phyloP scores from a whole-genome alignment of 176 grass and related monocot species.

The Eragrostis nindensis region DNA sequence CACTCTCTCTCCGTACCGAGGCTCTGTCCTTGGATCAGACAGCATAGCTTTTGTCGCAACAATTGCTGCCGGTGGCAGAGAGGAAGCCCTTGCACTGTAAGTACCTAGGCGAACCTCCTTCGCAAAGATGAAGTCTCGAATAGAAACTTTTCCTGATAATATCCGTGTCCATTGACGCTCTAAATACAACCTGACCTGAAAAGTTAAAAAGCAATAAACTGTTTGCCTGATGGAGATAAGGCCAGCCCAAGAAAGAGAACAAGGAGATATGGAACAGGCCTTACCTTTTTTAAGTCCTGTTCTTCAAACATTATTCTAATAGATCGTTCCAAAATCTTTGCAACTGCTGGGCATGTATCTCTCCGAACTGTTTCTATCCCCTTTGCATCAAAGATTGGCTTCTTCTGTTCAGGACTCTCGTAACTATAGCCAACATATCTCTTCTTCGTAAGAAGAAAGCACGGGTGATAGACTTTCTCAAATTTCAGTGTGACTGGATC shows the following conservation, averaged over 20 bases:
- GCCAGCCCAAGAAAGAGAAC: slow-evolving; percentile 2
- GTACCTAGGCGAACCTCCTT: slow-evolving; percentile 90
- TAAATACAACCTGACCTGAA: slow-evolving; percentile 83
- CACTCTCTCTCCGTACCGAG: slow-evolving; percentile 79
- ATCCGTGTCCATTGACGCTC: slow-evolving; percentile 85
- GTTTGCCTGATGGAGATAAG: slow-evolving; percentile 2
- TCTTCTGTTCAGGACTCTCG: slow-evolving; percentile 71
- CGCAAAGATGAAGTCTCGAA: slow-evolving; percentile 92
- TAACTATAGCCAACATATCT: slow-evolving; percentile 98
- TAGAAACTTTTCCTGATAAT: slow-evolving; percentile 79
- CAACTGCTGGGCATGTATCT: slow-evolving; percentile 87
- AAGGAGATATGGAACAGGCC: slow-evolving; percentile 32
- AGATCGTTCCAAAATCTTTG: slow-evolving; percentile 91
- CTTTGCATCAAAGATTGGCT: slow-evolving; percentile 88
- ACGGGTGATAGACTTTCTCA: slow-evolving; percentile 93
- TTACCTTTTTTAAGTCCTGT: slow-evolving; percentile 77
- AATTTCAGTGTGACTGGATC: slow-evolving; percentile 90
- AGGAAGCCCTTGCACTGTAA: slow-evolving; percentile 68
- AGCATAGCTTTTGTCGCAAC: slow-evolving; percentile 84
- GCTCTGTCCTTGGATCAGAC: slow-evolving; percentile 79
- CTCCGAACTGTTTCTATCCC: slow-evolving; percentile 95
- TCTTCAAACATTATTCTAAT: slow-evolving; percentile 92
- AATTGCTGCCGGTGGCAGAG: slow-evolving; percentile 86
- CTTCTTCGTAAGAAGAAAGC: slow-evolving; percentile 98
- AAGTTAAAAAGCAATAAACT: slow-evolving; percentile 32